phyloP scores from a whole-genome alignment of 1,284 basidiomycete genomes.

The Microbotryomycetes sp. region DNA sequence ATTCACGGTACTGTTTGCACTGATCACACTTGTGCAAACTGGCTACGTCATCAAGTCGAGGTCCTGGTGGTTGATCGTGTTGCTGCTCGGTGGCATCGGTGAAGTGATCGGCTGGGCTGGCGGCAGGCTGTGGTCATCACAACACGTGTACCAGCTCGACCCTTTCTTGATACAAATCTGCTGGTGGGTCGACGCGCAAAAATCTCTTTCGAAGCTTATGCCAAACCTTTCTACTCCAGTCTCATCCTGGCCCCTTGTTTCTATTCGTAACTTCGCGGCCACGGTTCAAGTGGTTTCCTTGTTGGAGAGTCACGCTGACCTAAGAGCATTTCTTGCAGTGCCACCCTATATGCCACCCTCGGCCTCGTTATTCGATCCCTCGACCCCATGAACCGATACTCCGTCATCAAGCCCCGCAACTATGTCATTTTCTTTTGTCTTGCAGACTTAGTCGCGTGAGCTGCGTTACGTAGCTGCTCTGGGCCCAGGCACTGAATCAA shows the following conservation, averaged over 20 bases:
- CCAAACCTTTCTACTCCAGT: background rate
- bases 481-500: too few relatives aligned
- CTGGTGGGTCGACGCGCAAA: background rate
- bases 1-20: constrained; percentile 18
- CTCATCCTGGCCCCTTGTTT: constrained; percentile 26
- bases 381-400: constrained; percentile 8
- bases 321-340: too few relatives aligned
- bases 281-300: too few relatives aligned
- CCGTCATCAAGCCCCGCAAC: background rate
- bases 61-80: constrained; percentile 21
- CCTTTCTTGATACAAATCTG: constrained; percentile 4
- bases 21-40: constrained; percentile 12
- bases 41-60: constrained; percentile 3
- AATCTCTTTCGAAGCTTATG: background rate
- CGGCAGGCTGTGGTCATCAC: constrained; percentile 9
- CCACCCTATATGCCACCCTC: constrained; percentile 9
- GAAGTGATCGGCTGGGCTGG: constrained; percentile 15
- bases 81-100: constrained; percentile 16
- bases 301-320: too few relatives aligned
- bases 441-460: constrained; percentile 12
- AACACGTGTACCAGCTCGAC: constrained; percentile 9
- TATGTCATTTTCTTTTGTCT: constrained; percentile 20
- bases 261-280: too few relatives aligned
- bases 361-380: constrained; percentile 18
- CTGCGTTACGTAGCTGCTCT: background rate